Percentiles rank a stretch among this genome's conserved stretches.
phyloP scores from a whole-genome alignment of 495 filamentous ascomycete species.

The Saxophila tyrrhenica region DNA sequence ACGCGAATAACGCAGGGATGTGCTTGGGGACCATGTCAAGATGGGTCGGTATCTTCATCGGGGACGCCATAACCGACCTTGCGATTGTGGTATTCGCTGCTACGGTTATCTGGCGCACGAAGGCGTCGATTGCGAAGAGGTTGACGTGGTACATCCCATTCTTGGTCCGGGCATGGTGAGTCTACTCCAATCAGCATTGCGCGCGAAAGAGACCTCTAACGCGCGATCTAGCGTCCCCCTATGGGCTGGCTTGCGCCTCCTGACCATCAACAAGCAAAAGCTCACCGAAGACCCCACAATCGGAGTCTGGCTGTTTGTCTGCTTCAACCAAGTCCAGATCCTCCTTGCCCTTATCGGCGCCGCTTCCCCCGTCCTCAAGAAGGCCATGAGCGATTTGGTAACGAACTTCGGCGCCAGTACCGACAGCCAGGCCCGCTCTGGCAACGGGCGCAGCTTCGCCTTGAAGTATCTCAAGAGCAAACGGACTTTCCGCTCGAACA shows the following conservation, averaged over 20 bases:
- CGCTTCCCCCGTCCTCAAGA: background rate
- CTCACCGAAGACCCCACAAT: background rate
- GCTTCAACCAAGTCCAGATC: background rate
- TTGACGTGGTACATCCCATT: constrained; percentile 1
- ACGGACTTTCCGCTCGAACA: background rate
- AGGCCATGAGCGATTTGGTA: background rate
- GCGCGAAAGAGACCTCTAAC: background rate
- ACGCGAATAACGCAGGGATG: background rate
- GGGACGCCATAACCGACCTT: constrained; percentile 1
- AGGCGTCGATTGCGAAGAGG: background rate
- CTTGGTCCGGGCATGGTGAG: background rate
- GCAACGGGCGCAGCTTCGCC: background rate
- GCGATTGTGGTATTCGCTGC: background rate
- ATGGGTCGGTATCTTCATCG: constrained; percentile 6
- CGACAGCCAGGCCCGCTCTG: background rate
- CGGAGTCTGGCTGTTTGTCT: background rate
- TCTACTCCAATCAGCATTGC: background rate
- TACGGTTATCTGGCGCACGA: constrained; percentile 2
- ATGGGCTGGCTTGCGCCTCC: background rate
- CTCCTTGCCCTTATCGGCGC: constrained; percentile 1
- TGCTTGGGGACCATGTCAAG: background rate
- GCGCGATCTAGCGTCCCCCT: background rate
- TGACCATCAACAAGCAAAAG: background rate
- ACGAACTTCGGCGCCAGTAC: background rate
- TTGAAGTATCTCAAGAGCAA: background rate